Base-by-base conservation (phyloP, 164 flowering plant genomes). In the Dillenia suffruticosa region DNA sequence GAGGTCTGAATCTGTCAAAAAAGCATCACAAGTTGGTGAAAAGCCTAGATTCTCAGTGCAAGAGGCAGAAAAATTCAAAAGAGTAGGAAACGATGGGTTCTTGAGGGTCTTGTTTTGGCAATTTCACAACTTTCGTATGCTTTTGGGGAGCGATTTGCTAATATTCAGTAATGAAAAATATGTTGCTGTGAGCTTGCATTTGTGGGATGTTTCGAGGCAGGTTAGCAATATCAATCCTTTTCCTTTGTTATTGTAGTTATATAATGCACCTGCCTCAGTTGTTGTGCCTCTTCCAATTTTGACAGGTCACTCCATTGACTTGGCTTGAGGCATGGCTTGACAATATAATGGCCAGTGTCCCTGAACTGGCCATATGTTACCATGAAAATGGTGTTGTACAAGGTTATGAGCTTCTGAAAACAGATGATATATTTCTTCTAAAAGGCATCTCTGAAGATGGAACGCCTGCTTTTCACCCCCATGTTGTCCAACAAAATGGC, bases 281-380 rank as follows among this genome's bases (percentile, higher is more conserved):
- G 44, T 26, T 55, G 19, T 51, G 46, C 49, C 54, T 12, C 52
- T 56, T 52, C 11, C 40, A 32, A 32, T 40, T 55, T 68, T 64
- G 51, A 22, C 82, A 94, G 99, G 90, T 91, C 50, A 89, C 95
- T 59, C 87, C 97, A 56, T 64, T 91, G 59, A 86, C 89, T 32
- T 94, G 99, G 99, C 96, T 91, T 67, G 99, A 94, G 66, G 96
- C 97, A 13, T 94, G 99, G 99, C 92, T 94, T 63, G 99, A 94
- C 66, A 94, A 94, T 82, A 81, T 89, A 56, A 94, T 94, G 97
- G 99, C 97, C 44, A 91, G 96, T 82, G 96, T 86, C 46, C 97
- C 97, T 66, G 99, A 94, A 66, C 69, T 94, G 67, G 99, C 99
- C 50, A 91, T 94, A 56, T 94, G 99, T 74, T 94, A 94, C 72